These are phyloP conservation scores for Podospora tetraspora DNA, from an alignment of 495 filamentous ascomycete species.

Conservation along the genomic window DNA sequence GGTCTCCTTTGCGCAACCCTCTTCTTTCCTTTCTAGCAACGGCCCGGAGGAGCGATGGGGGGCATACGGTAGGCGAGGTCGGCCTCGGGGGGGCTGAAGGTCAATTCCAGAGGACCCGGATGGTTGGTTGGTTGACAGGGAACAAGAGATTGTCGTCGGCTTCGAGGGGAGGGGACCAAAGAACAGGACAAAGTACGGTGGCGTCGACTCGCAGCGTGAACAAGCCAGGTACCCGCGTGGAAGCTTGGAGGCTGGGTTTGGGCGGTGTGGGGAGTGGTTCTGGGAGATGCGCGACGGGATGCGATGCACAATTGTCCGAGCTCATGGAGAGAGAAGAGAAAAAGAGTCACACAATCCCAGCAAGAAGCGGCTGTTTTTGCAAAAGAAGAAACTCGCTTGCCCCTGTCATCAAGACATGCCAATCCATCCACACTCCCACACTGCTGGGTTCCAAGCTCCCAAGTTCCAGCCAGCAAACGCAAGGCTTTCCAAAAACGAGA, in stretches of 20 bases:
- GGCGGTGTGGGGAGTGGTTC: background rate
- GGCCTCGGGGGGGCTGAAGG: background rate
- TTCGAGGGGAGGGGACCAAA: too few species aligned
- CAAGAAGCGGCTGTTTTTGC: background rate
- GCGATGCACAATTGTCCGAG: background rate
- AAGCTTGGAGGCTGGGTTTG: background rate
- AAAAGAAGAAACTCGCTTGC: background rate
- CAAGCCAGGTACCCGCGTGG: too few species aligned
- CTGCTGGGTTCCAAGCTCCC: background rate
- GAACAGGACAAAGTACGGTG: too few species aligned
- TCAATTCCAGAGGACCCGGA: background rate
- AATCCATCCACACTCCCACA: background rate
- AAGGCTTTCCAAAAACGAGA: slow-evolving; percentile 34
- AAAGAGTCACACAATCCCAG: slow-evolving; percentile 10
- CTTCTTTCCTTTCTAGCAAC: background rate
- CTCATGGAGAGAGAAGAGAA: slow-evolving; percentile 13
- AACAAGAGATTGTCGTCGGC: background rate
- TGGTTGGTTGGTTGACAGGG: background rate
- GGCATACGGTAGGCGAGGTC: background rate
- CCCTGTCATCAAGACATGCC: background rate
- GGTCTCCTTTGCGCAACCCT: slow-evolving; percentile 1
- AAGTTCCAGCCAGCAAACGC: background rate
- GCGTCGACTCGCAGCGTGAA: too few species aligned
- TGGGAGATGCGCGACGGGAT: background rate
- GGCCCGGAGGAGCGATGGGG: background rate